Evolutionary conservation across 192 early-diverging fungal genomes (phyloP).

Genomic region (Coemansia sp.): DNA sequence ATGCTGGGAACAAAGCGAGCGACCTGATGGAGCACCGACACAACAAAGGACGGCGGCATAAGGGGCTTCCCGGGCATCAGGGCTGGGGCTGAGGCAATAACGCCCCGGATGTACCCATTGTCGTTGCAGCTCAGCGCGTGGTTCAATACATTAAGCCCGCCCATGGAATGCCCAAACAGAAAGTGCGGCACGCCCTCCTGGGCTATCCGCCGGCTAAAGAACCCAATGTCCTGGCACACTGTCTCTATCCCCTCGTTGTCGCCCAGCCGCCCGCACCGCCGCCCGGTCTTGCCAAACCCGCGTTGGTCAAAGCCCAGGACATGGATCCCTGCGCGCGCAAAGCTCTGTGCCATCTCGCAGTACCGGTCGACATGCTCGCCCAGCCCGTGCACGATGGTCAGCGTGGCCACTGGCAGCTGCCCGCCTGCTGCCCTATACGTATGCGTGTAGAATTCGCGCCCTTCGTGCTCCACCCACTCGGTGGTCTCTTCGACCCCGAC

Average conservation of each 20-base stretch:
- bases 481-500: slow-evolving; percentile 29
- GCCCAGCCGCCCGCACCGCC: slow-evolving; percentile 32
- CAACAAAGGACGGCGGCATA: slow-evolving; percentile 20
- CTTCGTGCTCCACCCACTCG: slow-evolving; percentile 19
- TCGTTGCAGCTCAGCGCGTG: slow-evolving; percentile 14
- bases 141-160: slow-evolving; percentile 37
- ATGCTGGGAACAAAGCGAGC: slow-evolving; percentile 27
- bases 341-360: slow-evolving; percentile 39
- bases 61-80: slow-evolving; percentile 27
- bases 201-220: slow-evolving; percentile 23
- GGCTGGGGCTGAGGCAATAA: slow-evolving; percentile 32
- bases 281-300: slow-evolving; percentile 56
- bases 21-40: slow-evolving; percentile 16
- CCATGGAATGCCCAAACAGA: slow-evolving; percentile 57
- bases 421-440: slow-evolving; percentile 10
- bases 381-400: slow-evolving; percentile 54
- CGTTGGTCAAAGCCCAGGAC: slow-evolving; percentile 55
- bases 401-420: slow-evolving; percentile 42
- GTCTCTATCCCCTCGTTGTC: slow-evolving; percentile 41
- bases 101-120: slow-evolving; percentile 21
- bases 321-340: slow-evolving; percentile 51
- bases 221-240: slow-evolving; percentile 40
- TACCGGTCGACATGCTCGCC: slow-evolving; percentile 61
- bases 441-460: slow-evolving; percentile 30
- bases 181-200: slow-evolving; percentile 47